Percentiles rank a stretch among this genome's conserved stretches.
Evolutionary conservation across 1,139 yeast species (phyloP).

Genomic region (Meyerozyma athensensis): DNA sequence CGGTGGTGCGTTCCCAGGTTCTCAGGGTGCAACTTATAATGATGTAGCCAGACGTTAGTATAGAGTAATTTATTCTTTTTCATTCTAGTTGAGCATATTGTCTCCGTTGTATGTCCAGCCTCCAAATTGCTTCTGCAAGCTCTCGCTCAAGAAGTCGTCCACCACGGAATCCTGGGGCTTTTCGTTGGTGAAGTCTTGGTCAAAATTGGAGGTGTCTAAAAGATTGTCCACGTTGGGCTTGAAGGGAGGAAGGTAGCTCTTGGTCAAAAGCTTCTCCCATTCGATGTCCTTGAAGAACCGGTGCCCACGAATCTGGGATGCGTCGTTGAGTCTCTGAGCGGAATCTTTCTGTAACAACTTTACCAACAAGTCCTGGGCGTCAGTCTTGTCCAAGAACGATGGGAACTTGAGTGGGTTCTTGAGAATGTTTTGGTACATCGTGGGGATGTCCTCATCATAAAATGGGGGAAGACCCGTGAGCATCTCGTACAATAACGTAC

Average conservation of each 20-base stretch:
- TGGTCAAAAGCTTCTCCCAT: conserved; percentile 79
- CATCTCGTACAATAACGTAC: conserved; percentile 92
- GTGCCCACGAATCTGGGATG: conserved; percentile 79
- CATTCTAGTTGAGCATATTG: background rate
- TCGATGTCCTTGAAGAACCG: conserved; percentile 87
- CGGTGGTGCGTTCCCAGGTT: conserved; percentile 36
- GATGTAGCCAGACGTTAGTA: conserved; percentile 29
- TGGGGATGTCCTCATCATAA: conserved; percentile 89
- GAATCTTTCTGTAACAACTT: conserved; percentile 87
- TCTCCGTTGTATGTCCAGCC: conserved; percentile 97
- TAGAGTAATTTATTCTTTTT: background rate
- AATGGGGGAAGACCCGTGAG: conserved; percentile 95
- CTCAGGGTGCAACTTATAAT: conserved; percentile 34
- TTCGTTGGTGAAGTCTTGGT: conserved; percentile 87
- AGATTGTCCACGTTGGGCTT: conserved; percentile 88
- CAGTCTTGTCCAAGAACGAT: conserved; percentile 71
- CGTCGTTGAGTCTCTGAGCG: conserved; percentile 71
- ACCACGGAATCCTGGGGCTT: conserved; percentile 95
- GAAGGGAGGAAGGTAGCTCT: conserved; percentile 93
- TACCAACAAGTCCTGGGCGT: conserved; percentile 77
- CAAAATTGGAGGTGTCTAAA: conserved; percentile 88
- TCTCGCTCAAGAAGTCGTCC: conserved; percentile 81
- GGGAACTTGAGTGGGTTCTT: conserved; percentile 90
- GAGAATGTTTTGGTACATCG: conserved; percentile 89
- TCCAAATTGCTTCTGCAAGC: conserved; percentile 94